phyloP scores from a whole-genome alignment of 1,284 basidiomycete species.

The Mycosarcoma maydis region DNA sequence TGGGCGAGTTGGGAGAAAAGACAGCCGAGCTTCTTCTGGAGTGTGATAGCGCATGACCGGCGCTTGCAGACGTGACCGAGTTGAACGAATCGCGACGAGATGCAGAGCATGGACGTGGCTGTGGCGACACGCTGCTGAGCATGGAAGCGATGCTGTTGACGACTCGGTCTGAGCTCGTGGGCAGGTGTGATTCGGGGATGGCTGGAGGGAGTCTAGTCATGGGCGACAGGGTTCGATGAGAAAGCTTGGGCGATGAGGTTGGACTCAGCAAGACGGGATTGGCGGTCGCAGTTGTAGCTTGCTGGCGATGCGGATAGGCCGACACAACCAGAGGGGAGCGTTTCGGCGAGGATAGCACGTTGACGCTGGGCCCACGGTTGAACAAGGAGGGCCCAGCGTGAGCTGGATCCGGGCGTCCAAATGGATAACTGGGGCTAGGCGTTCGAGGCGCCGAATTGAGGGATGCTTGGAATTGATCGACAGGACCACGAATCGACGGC shows the following conservation, averaged over 20 bases:
- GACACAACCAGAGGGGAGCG: conserved; percentile 35
- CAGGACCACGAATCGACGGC: conserved; percentile 18
- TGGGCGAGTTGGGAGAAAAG: conserved; percentile 38
- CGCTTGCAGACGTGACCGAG: conserved; percentile 21
- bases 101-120: conserved; percentile 21
- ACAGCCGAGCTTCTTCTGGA: conserved; percentile 42
- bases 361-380: conserved; percentile 26
- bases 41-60: conserved; percentile 43
- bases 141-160: conserved; percentile 46
- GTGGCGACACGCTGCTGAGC: conserved; percentile 12
- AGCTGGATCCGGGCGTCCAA: conserved; percentile 13
- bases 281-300: not conserved
- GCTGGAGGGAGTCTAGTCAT: conserved; percentile 24
- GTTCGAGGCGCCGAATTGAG: conserved; percentile 18
- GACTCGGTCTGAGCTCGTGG: conserved; percentile 22
- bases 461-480: conserved; percentile 34
- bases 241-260: conserved; percentile 36
- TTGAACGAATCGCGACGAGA: conserved; percentile 47
- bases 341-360: conserved; percentile 36
- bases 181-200: conserved; percentile 21
- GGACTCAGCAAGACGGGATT: conserved; percentile 28
- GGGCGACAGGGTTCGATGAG: conserved; percentile 37
- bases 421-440: conserved; percentile 20
- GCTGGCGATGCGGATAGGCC: conserved; percentile 16
- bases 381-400: conserved; percentile 21